Base-by-base conservation (phyloP, 2,329 filamentous ascomycete genomes). In the Penicillium sp. region DNA sequence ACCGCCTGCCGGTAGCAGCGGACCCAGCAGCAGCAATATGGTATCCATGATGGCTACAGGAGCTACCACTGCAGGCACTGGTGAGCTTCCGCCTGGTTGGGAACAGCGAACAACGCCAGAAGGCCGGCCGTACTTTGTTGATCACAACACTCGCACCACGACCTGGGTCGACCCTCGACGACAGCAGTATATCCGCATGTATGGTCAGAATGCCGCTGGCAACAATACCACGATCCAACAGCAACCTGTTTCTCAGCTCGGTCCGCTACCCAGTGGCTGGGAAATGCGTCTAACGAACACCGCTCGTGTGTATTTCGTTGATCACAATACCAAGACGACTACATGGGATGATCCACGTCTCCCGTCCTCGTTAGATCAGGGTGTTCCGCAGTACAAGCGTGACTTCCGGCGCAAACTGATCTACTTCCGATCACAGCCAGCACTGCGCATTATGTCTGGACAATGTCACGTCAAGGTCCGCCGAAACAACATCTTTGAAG, bases 221-320 rank as follows among this genome's bases (percentile, higher is more conserved):
- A 87, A 88, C 69, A 93, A 90, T 70, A 93, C 92, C 52, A 91
- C 89, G 57, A 97, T 98, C 67, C 94, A 98, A 78, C 94, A 97
- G 75, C 95, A 99, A 79, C 94, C 95, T 0, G 95, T 99, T 2
- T 98, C 95, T 2, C 95, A 99, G 76, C 86, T 99, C 50, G 95
- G 95, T 4, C 95, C 95, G 29, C 80, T 99, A 52, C 95, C 95
- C 3, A 98, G 95, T 73, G 95, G 95, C 3, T 99, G 95, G 95
- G 95, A 99, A 84, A 99, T 99, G 95, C 92, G 95, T 64, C 88
- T 99, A 56, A 99, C 95, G 57, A 98, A 99, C 78, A 99, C 95
- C 15, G 95, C 95, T 30, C 87, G 95, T 63, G 95, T 99, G 17
- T 99, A 99, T 81, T 99, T 99, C 78, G 95, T 99, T 49, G 95